These are phyloP conservation scores for Botrytis pseudocinerea DNA, from an alignment of 2,329 filamentous ascomycete species.

Conservation along the genomic window DNA sequence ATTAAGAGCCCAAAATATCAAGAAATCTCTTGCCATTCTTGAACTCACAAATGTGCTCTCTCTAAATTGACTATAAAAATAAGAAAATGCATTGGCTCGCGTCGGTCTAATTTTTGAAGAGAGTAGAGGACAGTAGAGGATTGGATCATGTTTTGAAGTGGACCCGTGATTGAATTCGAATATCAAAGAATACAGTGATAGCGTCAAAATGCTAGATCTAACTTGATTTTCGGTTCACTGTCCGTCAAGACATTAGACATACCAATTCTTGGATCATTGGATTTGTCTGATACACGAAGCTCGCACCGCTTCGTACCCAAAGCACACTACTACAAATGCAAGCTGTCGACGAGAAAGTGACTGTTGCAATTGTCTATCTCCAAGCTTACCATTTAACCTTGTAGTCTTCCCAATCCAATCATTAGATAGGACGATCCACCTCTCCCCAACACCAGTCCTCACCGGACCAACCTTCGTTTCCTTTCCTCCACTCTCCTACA, in stretches of 20 bases:
- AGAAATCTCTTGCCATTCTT: background rate
- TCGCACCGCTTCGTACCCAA: background rate
- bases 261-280: background rate
- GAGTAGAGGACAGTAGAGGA: background rate
- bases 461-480: constrained; percentile 26
- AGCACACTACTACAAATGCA: no score
- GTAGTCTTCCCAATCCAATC: background rate
- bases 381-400: background rate
- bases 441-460: constrained; percentile 33
- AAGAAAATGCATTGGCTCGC: background rate
- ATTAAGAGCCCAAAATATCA: background rate
- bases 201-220: background rate
- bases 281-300: background rate
- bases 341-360: background rate
- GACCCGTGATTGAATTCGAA: background rate
- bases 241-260: background rate
- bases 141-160: background rate
- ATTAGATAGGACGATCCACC: background rate
- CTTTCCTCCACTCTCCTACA: constrained; percentile 30
- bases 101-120: background rate
- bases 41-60: no score
- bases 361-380: background rate
- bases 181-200: background rate
- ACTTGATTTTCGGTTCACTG: background rate
- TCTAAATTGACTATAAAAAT: background rate